Evolutionary conservation across 305 asterid species (phyloP).

Genomic region (Fraxinus platypoda): DNA sequence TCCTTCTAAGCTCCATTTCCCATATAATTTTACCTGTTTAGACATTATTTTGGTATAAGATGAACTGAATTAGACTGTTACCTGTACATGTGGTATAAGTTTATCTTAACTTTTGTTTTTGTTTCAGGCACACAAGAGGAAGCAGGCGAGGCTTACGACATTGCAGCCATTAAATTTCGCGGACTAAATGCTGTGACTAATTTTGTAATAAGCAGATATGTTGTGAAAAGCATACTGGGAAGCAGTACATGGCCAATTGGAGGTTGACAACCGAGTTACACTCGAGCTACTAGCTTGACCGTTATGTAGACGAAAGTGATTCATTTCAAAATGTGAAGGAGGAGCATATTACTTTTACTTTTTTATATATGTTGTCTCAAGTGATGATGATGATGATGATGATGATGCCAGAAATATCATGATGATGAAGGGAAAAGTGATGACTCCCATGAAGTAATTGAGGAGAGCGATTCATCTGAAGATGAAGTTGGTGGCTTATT

Average conservation of each 20-base stretch:
- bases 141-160: constrained; percentile 90
- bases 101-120: not conserved
- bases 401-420: too few relatives aligned
- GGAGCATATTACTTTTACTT: constrained; percentile 79
- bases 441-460: too few relatives aligned
- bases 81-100: not conserved
- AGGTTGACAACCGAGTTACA: constrained; percentile 51
- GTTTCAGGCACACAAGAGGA: constrained; percentile 79
- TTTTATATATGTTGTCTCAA: constrained; percentile 22
- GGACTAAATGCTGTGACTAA: constrained; percentile 78
- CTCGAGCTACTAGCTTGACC: constrained; percentile 76
- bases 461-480: too few relatives aligned
- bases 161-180: constrained; percentile 79
- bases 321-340: constrained; percentile 76
- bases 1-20: too few relatives aligned
- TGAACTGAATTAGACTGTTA: not conserved
- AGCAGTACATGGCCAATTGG: constrained; percentile 67
- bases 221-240: constrained; percentile 72
- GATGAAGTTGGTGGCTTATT: too few relatives aligned
- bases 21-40: too few relatives aligned
- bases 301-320: constrained; percentile 84
- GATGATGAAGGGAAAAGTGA: too few relatives aligned
- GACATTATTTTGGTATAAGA: too few relatives aligned
- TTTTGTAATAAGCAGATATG: constrained; percentile 75
- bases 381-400: too few relatives aligned